These are phyloP conservation scores for Prunus campanulata DNA, from an alignment of 306 rosid species.

Conservation along the genomic window DNA sequence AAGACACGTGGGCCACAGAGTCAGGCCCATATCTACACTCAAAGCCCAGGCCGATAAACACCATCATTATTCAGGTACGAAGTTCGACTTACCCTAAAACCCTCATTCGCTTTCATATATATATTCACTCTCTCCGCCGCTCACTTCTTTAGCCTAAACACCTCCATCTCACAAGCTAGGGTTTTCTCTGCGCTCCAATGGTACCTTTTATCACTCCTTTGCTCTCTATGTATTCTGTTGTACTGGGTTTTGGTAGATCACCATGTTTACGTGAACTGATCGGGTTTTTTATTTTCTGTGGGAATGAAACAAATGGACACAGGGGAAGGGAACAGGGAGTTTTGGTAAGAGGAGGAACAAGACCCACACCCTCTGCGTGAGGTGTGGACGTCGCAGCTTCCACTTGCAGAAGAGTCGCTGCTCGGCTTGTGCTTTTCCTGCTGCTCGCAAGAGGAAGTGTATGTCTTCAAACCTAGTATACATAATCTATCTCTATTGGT, in stretches of 20 bases:
- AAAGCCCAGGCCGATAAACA: not conserved
- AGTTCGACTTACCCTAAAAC: not conserved
- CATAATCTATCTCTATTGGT: not conserved
- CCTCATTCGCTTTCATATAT: conserved; percentile 14
- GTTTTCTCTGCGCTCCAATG: conserved; percentile 52
- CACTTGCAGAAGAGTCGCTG: conserved; percentile 98
- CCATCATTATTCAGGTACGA: not conserved
- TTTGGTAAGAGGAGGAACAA: conserved; percentile 99
- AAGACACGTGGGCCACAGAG: not conserved
- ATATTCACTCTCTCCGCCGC: conserved; percentile 12
- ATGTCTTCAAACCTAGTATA: not conserved
- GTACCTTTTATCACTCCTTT: conserved; percentile 25
- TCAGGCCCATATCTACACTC: not conserved
- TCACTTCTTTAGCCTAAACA: conserved; percentile 2
- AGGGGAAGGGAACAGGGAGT: conserved; percentile 99
- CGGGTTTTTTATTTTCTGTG: not conserved
- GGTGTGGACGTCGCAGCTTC: conserved; percentile 99
- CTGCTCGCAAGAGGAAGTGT: conserved; percentile 91
- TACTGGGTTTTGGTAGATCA: not conserved
- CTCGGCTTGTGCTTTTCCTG: conserved; percentile 88
- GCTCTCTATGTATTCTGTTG: not conserved
- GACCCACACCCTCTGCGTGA: conserved; percentile 92
- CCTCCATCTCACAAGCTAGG: conserved; percentile 30
- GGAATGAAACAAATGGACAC: not conserved
- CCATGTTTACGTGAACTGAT: not conserved